These are phyloP conservation scores for Isatis tinctoria DNA, from an alignment of 345 rosid species.

Conservation along the genomic window DNA sequence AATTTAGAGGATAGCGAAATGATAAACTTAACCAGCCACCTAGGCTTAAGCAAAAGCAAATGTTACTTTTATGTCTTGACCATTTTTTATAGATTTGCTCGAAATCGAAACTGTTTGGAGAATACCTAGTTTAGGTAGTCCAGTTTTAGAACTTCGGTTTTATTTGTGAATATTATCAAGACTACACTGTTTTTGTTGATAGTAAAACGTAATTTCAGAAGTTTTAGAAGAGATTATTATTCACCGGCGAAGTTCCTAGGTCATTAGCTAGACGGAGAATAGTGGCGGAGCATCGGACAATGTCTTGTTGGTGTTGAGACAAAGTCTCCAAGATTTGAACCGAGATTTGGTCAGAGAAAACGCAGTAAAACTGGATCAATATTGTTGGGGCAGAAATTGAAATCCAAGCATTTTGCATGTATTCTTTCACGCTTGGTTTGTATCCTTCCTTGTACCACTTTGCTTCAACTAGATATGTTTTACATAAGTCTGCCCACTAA, in stretches of 20 bases:
- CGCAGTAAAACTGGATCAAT: neutral
- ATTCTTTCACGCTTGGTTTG: neutral
- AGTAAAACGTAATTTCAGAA: neutral
- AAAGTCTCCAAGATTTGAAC: neutral
- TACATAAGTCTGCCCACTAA: neutral
- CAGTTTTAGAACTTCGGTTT: too few relatives aligned
- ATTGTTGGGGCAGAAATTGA: neutral
- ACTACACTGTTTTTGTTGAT: neutral
- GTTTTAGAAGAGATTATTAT: neutral
- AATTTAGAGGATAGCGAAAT: neutral
- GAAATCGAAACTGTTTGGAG: neutral
- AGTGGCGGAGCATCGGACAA: neutral
- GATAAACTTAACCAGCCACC: neutral
- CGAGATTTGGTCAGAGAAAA: neutral
- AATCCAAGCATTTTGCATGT: neutral
- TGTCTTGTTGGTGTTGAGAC: neutral
- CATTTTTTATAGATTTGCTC: neutral
- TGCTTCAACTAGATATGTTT: neutral
- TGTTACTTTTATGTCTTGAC: too few relatives aligned
- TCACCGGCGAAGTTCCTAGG: neutral
- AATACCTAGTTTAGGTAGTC: too few relatives aligned
- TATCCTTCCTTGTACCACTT: neutral
- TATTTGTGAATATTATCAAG: too few relatives aligned
- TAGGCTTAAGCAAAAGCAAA: neutral
- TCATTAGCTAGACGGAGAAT: neutral